Evolutionary conservation across 2,329 filamentous ascomycete species (phyloP), one percentile per base, ranked within the genome.

Genomic region (Colletotrichum sp.): DNA sequence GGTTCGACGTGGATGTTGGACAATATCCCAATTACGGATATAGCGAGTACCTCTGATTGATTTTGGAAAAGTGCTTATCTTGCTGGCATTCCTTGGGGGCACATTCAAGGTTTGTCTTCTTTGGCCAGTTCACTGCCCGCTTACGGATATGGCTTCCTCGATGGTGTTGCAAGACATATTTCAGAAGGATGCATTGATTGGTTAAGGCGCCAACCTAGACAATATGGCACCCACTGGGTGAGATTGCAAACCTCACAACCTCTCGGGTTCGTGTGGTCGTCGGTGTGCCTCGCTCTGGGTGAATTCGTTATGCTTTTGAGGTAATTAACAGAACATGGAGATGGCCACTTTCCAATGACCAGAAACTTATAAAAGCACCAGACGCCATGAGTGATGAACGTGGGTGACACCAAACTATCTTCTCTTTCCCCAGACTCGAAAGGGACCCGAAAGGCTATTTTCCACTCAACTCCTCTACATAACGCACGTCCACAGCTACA

Each of bases 11-110:
- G 8, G 73, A 75, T 56, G 73, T 75, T 9, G 73, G 73, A 10
- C 73, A 72, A 43, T 75, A 72, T 48, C 73, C 73, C 6, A 75
- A 72, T 32, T 75, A 75, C 13, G 72, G 73, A 8, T 75, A 75
- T 27, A 72, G 55, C 22, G 34, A 64, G 30, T 64, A 75, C 28
- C 30, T 72, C 25, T 61, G 36, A 61, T 8, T 15, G 5, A 52
- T 34, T 55, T 13, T 12, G 30, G 27, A 30, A 27, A 25, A 34
- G 43, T 25, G 43, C 12, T 15, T 6, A 15, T 65, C 13, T 65
- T 27, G 22, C 32, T 65, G n/a, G n/a, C 43, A 52, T 5, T 52
- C 10, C 10, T 25, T n/a, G 10, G n/a, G n/a, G 4, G 18, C 10
- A 13, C 6, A 52, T 52, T 22, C n/a, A 4, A 22, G n/a, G 4